Base-by-base conservation (phyloP, 1,284 basidiomycete genomes). In the Cryptococcus sp. region DNA sequence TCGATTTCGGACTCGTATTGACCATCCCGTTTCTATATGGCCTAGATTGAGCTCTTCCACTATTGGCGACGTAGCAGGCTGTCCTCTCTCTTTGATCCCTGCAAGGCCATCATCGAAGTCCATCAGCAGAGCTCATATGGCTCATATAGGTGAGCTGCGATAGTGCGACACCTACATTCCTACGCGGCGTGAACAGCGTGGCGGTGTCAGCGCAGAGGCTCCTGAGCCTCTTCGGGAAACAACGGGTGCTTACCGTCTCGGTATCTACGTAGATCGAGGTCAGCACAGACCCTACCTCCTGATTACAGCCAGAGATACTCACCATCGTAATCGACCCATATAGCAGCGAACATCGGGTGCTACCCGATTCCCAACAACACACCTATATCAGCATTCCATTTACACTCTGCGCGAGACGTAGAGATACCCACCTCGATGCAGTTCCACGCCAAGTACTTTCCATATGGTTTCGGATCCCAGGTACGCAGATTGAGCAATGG, bases 71-170 rank as follows among this genome's bases (percentile, higher is more conserved):
- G 75, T 77, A 22, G 75, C 75, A 8, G 75, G 75, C 53, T 77
- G 75, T 19, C 74, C 74, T 35, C 75, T 54, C 57, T 77, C 75
- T 66, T 77, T 77, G 67, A 74, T 74, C 74, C 74, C 74, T 73
- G 47, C 13, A 3, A 56, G 20, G 20, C 8, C 7, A 15, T 35
- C 56, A 39, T 45, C 11, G 22, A n/a, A 23, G 16, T 40, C 38
- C 13, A 40, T 45, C 7, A 35, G 23, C 23, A 35, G 22, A 47
- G 42, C 20, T 27, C 5, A 35, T 5, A 35, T 8, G 35, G 42
- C 20, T 27, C 5, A 35, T 5, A 35, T 8, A 35, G 31, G 10
- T 8, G 31, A 35, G 13, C 7, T 10, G 31, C 8, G 31, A 10
- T 35, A 2, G 13, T 35, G 31, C 5, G 31, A 17, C 22, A 60